Evolutionary conservation across 2,329 filamentous ascomycete genomes (phyloP), one percentile per base, ranked within the genome.

Genomic region (Pseudophaeomoniella oleicola): DNA sequence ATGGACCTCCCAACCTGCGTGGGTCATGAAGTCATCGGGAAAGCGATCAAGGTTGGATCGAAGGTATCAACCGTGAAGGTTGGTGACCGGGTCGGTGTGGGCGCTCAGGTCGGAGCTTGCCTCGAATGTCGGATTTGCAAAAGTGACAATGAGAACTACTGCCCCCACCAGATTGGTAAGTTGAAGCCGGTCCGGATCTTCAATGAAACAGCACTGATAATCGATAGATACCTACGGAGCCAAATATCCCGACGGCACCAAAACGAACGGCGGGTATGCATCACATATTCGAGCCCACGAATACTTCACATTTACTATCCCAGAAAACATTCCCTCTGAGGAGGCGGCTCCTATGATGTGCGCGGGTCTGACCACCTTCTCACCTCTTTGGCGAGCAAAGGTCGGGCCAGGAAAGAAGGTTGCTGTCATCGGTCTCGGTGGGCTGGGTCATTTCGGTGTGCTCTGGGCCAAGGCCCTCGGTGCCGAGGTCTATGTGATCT

Each of bases 311-410:
- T 75, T 75, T 59, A 51, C 50, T 2, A 87, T 92, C 44, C 85
- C 84, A 22, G 81, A 86, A 19, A 72, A 66, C 36, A 69, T 92
- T 32, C 49, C 64, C 6, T 71, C 67, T 45, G 57, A 62, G 38
- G 17, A 42, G 12, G 47, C 47, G 56, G 65, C 44, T 63, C 81
- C 81, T 6, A 85, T 87, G 80, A 69, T 90, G 46, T 92, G 85
- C 58, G 85, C 82, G 30, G 85, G 85, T 44, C 67, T 92, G 45
- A 92, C 85, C 3, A 75, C 76, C 40, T 92, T 77, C 63, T 80
- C 73, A 41, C 84, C 85, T 1, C 67, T 93, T 11, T 77, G 82
- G 44, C 72, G 83, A 34, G 77, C 86, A 50, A 81, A 81, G 15
- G 70, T 71, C 41, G 81, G 81, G 0, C 80, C 80, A 1, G 83